These are phyloP conservation scores for Fistulinella staudtii DNA, from an alignment of 1,284 basidiomycete species.

Conservation along the genomic window DNA sequence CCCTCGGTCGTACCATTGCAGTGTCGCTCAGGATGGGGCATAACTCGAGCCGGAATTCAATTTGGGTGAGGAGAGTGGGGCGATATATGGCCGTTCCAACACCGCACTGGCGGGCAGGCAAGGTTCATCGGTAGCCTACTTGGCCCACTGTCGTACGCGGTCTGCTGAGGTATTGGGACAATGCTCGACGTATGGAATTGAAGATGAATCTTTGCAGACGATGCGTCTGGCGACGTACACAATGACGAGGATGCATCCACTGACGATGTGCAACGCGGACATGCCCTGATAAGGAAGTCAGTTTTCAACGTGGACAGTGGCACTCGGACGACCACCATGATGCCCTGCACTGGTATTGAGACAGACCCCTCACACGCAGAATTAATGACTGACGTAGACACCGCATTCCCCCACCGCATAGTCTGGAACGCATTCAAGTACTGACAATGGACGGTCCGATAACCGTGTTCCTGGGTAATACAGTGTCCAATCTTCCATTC, in stretches of 20 bases:
- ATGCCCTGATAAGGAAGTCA: no score
- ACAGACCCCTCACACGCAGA: conserved; percentile 7
- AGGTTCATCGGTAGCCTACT: background rate
- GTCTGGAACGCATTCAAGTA: background rate
- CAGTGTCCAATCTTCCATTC: conserved; percentile 3
- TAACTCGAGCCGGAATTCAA: conserved; percentile 4
- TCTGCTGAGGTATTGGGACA: no score
- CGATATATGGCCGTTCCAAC: conserved; percentile 11
- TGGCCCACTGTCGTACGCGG: background rate
- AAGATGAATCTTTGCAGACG: no score
- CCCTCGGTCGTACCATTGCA: conserved; percentile 9
- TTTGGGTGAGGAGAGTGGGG: conserved; percentile 1
- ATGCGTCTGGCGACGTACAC: no score
- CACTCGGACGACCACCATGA: background rate
- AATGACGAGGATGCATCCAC: no score
- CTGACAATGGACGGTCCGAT: conserved; percentile 1
- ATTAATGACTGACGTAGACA: conserved; percentile 6
- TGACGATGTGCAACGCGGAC: no score
- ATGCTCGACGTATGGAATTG: no score
- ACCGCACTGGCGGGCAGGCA: no score
- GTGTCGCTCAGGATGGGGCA: conserved; percentile 12
- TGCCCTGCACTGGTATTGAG: background rate
- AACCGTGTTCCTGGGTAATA: conserved; percentile 6
- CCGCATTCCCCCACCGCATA: conserved; percentile 8
- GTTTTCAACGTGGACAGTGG: no score